Evolutionary conservation across 805 yeast genomes (phyloP).

Genomic region (Deakozyma indianensis): DNA sequence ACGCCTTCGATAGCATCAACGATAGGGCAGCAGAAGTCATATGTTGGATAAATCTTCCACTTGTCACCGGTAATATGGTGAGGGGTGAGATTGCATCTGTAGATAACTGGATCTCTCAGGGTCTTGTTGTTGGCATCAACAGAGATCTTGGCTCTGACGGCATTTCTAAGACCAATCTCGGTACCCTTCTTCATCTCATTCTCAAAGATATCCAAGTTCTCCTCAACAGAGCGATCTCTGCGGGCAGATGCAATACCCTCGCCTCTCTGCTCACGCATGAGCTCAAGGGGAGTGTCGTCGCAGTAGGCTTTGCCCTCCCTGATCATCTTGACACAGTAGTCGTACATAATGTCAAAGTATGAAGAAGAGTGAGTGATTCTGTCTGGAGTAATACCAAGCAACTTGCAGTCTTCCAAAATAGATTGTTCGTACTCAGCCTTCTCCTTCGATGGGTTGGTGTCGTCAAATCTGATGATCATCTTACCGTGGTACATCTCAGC

Average conservation of each 20-base stretch:
- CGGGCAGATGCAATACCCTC: conserved; percentile 88
- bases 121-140: conserved; percentile 86
- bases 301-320: conserved; percentile 94
- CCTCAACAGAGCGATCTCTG: conserved; percentile 88
- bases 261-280: conserved; percentile 98
- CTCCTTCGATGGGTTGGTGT: conserved; percentile 96
- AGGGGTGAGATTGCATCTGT: conserved; percentile 94
- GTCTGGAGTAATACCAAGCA: conserved; percentile 91
- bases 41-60: conserved; percentile 97
- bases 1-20: conserved; percentile 95
- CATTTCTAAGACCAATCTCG: conserved; percentile 79
- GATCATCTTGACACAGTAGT: conserved; percentile 70
- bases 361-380: conserved; percentile 78
- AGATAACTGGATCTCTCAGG: conserved; percentile 93
- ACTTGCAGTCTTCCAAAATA: conserved; percentile 78
- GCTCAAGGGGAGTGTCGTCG: conserved; percentile 89
- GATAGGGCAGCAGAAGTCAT: conserved; percentile 96
- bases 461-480: conserved; percentile 92
- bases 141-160: conserved; percentile 94
- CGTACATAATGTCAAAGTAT: conserved; percentile 86
- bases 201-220: conserved; percentile 71
- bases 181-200: conserved; percentile 92
- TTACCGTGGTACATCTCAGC: conserved; percentile 95
- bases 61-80: conserved; percentile 88
- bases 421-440: conserved; percentile 89